Conservation (phyloP, 2,329 filamentous ascomycete species). For the Talaromyces albobiverticillius region DNA sequence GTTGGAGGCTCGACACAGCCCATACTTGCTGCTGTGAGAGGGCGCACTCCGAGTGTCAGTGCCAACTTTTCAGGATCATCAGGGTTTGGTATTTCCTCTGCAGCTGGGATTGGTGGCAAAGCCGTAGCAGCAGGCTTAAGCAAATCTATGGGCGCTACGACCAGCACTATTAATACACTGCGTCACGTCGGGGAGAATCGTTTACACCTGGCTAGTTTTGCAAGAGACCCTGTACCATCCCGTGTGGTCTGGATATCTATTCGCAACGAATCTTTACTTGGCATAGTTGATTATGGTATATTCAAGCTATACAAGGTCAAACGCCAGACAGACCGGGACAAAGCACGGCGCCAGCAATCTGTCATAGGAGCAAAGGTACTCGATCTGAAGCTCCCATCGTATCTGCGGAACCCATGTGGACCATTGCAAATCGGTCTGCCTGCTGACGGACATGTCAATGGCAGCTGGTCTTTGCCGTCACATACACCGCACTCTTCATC, state of each 20-base stretch:
- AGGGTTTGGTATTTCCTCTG: slow-evolving; percentile 44
- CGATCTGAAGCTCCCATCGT: slow-evolving; percentile 64
- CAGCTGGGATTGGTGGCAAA: slow-evolving; percentile 47
- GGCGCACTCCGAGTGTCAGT: slow-evolving; percentile 48
- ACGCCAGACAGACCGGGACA: slow-evolving; percentile 48
- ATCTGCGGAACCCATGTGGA: slow-evolving; percentile 60
- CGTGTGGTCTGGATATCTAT: slow-evolving; percentile 46
- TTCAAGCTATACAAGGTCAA: slow-evolving; percentile 46
- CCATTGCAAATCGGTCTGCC: slow-evolving; percentile 57
- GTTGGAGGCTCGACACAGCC: slow-evolving; percentile 59
- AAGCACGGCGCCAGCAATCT: slow-evolving; percentile 52
- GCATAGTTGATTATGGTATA: slow-evolving; percentile 43
- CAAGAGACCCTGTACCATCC: slow-evolving; percentile 36
- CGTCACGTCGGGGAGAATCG: slow-evolving; percentile 49
- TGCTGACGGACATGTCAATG: slow-evolving; percentile 34
- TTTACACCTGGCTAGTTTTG: slow-evolving; percentile 42
- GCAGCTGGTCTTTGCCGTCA: slow-evolving; percentile 42
- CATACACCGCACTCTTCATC: slow-evolving; percentile 41
- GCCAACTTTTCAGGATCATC: slow-evolving; percentile 42
- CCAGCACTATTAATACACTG: slow-evolving; percentile 47
- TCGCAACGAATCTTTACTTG: slow-evolving; percentile 41
- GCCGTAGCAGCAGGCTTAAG: slow-evolving; percentile 49
- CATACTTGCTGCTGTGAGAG: slow-evolving; percentile 65
- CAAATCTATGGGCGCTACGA: slow-evolving; percentile 49
- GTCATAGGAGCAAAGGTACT: slow-evolving; percentile 58